Conservation (phyloP, 1,284 basidiomycete species). For the Cryptococcus sp. region DNA sequence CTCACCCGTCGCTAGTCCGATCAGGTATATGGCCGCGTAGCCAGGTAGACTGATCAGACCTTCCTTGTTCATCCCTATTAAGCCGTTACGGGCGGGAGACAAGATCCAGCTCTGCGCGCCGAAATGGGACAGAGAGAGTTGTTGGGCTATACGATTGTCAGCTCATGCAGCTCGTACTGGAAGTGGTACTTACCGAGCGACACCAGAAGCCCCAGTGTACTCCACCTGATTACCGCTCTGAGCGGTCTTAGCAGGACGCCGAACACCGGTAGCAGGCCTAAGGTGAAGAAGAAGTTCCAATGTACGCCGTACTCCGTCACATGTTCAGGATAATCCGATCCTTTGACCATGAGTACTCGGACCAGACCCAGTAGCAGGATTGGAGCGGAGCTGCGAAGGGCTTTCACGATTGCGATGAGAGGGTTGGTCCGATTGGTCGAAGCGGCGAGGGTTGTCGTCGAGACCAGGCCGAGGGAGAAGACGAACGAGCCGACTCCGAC, state of each 20-base stretch:
- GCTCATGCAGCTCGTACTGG: neutral
- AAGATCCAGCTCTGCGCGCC: slow-evolving; percentile 68
- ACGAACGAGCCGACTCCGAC: slow-evolving; percentile 82
- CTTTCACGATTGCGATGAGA: slow-evolving; percentile 26
- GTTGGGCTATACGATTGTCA: slow-evolving; percentile 61
- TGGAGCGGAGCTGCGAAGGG: slow-evolving; percentile 66
- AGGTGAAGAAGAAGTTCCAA: slow-evolving; percentile 99
- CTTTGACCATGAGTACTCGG: slow-evolving; percentile 84
- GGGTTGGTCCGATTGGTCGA: slow-evolving; percentile 8
- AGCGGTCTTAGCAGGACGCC: slow-evolving; percentile 71
- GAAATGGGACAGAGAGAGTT: slow-evolving; percentile 62
- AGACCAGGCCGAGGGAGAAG: slow-evolving; percentile 89
- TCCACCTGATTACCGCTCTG: slow-evolving; percentile 62
- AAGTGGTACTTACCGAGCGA: slow-evolving; percentile 60
- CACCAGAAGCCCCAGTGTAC: slow-evolving; percentile 66
- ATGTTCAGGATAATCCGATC: slow-evolving; percentile 94
- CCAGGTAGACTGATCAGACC: slow-evolving; percentile 78
- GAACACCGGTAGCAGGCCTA: slow-evolving; percentile 76
- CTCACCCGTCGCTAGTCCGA: slow-evolving; percentile 81
- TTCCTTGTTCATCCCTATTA: slow-evolving; percentile 84
- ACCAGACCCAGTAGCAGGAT: slow-evolving; percentile 74
- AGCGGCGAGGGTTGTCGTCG: slow-evolving; percentile 57
- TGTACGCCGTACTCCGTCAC: slow-evolving; percentile 93
- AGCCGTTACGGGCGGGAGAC: slow-evolving; percentile 61
- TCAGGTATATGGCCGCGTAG: slow-evolving; percentile 84